A percentile compares a stretch with the other conserved stretches of the same genome.
phyloP scores from a whole-genome alignment of 2,329 filamentous ascomycete genomes.

The Ceratocystis ficicola region DNA sequence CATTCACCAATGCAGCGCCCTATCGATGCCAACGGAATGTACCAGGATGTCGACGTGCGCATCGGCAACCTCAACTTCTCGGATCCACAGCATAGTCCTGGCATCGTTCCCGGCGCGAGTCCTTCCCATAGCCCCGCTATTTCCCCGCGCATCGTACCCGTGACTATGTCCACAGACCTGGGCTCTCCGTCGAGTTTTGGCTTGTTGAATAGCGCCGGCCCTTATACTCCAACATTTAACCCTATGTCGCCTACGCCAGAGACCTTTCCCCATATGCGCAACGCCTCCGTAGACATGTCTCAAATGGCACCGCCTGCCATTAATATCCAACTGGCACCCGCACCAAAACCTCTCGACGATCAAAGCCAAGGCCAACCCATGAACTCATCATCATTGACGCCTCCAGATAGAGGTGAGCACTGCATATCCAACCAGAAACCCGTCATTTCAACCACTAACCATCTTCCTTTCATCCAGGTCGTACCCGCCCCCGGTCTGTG shows the following conservation, averaged over 20 bases:
- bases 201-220: constrained; percentile 10
- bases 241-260: constrained; percentile 28
- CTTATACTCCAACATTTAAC: constrained; percentile 13
- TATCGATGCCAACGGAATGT: constrained; percentile 50
- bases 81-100: constrained; percentile 53
- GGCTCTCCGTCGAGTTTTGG: constrained; percentile 15
- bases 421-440: neutral
- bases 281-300: constrained; percentile 48
- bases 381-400: constrained; percentile 59
- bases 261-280: constrained; percentile 40
- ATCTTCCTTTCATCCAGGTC: constrained; percentile 31
- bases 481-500: constrained; percentile 42
- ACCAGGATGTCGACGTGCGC: constrained; percentile 30
- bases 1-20: constrained; percentile 72
- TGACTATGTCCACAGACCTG: constrained; percentile 27
- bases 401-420: constrained; percentile 55
- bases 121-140: constrained; percentile 64
- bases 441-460: constrained; percentile 19
- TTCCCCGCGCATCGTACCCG: constrained; percentile 48
- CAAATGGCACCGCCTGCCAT: constrained; percentile 88
- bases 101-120: constrained; percentile 54
- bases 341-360: constrained; percentile 32
- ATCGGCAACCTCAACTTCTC: constrained; percentile 73
- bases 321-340: constrained; percentile 80
- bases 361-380: constrained; percentile 43